Evolutionary conservation across 225 moss, liverwort and hornwort genomes (phyloP).

Genomic region (Antitrichia curtipendula): DNA sequence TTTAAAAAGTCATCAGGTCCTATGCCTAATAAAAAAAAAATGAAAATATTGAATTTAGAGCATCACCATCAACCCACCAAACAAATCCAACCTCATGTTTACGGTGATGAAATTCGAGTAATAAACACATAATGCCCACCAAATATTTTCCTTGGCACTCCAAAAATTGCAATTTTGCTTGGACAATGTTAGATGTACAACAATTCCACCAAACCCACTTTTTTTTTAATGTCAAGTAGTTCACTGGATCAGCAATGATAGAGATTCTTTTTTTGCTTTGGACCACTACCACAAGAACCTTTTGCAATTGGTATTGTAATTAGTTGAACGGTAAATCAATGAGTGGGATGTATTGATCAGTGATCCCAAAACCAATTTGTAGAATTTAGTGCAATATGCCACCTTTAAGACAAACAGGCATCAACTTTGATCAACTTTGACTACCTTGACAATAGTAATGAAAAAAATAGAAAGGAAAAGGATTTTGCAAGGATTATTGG

Average conservation of each 20-base stretch:
- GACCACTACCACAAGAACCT: background rate
- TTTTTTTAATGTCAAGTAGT: background rate
- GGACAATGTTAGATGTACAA: too few relatives aligned
- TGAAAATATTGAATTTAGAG: too few relatives aligned
- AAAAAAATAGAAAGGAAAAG: too few relatives aligned
- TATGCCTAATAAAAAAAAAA: background rate
- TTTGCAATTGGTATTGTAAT: background rate
- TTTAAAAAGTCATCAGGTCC: fast-evolving
- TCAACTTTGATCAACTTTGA: too few relatives aligned
- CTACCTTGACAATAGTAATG: too few relatives aligned
- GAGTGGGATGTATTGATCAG: background rate
- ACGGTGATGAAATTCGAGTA: background rate
- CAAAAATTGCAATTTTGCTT: background rate
- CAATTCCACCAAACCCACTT: background rate
- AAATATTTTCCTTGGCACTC: background rate
- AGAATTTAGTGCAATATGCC: too few relatives aligned
- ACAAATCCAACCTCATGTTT: background rate
- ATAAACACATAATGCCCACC: background rate
- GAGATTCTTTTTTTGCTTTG: background rate
- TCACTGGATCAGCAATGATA: background rate
- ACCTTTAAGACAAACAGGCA: too few relatives aligned
- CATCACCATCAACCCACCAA: fast-evolving
- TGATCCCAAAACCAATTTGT: too few relatives aligned
- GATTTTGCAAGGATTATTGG: too few relatives aligned
- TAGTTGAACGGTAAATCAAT: background rate